Evolutionary conservation across 2,329 filamentous ascomycete species (phyloP).

Genomic region (Cadophora sp.): DNA sequence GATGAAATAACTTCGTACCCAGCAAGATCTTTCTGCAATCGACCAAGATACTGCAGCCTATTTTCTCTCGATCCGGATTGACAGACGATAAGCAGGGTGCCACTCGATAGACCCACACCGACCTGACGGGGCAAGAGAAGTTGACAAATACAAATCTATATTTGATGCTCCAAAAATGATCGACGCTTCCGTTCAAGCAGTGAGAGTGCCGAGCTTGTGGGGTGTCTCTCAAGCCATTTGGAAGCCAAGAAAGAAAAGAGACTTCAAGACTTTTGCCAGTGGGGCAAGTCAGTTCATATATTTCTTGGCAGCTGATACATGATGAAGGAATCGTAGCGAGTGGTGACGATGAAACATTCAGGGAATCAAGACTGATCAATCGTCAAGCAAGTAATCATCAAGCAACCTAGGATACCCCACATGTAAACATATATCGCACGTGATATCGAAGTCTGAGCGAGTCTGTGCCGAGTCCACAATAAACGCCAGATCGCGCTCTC

Average conservation of each 20-base stretch:
- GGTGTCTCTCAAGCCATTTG: not conserved
- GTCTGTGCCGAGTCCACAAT: not conserved
- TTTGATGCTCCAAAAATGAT: not conserved
- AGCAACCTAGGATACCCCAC: not conserved
- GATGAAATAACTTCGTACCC: not conserved
- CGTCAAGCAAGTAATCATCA: not conserved
- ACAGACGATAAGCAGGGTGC: not conserved
- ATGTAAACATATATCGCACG: not conserved
- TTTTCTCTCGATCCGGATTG: not conserved
- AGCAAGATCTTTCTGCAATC: not conserved
- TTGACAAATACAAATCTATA: conserved; percentile 12
- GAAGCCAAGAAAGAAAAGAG: not conserved
- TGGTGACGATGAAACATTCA: conserved; percentile 2
- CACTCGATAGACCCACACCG: not conserved
- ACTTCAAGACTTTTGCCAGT: conserved; percentile 3
- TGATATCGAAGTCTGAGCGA: not conserved
- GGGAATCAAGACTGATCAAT: not conserved
- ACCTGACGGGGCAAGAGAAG: not conserved
- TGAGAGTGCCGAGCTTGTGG: not conserved
- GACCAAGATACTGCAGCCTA: not conserved
- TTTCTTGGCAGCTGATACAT: conserved; percentile 3
- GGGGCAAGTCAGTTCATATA: not conserved
- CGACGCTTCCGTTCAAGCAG: not conserved
- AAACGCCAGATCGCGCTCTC: not conserved
- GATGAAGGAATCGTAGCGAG: not conserved